A percentile compares a stretch with the other conserved stretches of the same genome.
Evolutionary conservation across 2,329 filamentous ascomycete species (phyloP).

Genomic region (Cladosporium sp.): DNA sequence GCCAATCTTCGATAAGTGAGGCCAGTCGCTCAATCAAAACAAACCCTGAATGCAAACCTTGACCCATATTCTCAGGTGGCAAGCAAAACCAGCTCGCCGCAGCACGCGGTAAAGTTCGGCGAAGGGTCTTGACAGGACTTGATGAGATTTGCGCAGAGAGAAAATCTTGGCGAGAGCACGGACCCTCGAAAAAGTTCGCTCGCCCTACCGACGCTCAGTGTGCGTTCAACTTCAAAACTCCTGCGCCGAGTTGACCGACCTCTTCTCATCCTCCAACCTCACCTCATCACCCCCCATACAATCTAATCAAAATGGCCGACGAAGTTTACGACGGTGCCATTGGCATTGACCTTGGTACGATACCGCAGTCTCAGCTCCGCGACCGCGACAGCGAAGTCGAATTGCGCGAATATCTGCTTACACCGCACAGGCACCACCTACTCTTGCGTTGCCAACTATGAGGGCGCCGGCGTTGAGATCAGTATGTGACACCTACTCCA

Average conservation of each 20-base stretch:
- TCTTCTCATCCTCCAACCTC: conserved; percentile 10
- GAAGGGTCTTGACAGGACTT: background rate
- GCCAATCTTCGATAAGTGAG: background rate
- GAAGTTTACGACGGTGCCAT: conserved; percentile 99
- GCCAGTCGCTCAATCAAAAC: too few species aligned
- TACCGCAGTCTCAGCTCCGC: conserved; percentile 2
- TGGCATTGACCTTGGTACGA: conserved; percentile 98
- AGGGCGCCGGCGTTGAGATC: conserved; percentile 99
- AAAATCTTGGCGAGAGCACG: background rate
- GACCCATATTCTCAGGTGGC: conserved; percentile 1
- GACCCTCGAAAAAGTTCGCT: background rate
- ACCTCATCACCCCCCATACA: conserved; percentile 10
- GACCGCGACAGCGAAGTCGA: background rate
- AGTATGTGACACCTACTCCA: conserved; percentile 52
- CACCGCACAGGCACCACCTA: conserved; percentile 82
- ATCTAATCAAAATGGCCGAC: conserved; percentile 70
- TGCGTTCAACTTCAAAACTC: too few species aligned
- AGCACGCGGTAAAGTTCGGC: conserved; percentile 5
- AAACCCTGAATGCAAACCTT: conserved; percentile 2
- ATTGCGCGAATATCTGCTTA: conserved; percentile 20
- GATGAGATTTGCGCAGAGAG: too few species aligned
- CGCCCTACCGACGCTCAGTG: too few species aligned
- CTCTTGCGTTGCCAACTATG: conserved; percentile 99
- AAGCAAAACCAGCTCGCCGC: too few species aligned
- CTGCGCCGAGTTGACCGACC: conserved; percentile 3